Evolutionary conservation across 768 basidiomycete species (phyloP).

Genomic region (Mycena rosella): DNA sequence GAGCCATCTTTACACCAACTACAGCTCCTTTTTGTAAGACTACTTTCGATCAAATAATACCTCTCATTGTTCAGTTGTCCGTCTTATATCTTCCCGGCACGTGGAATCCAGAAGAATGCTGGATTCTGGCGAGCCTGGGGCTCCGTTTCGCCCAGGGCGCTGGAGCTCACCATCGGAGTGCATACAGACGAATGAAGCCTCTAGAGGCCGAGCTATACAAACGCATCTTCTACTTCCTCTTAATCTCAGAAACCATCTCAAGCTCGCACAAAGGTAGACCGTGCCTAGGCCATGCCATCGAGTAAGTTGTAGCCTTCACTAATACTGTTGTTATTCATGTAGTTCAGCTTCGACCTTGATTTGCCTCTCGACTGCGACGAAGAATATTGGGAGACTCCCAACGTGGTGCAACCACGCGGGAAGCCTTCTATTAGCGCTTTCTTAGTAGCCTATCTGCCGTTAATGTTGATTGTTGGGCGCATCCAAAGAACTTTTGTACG

Average conservation of each 20-base stretch:
- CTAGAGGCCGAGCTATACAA: constrained; percentile 72
- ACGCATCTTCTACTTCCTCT: constrained; percentile 63
- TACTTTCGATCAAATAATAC: too few species aligned
- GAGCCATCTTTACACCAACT: too few species aligned
- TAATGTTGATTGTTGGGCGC: constrained; percentile 24
- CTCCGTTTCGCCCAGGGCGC: constrained; percentile 73
- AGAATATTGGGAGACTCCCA: constrained; percentile 14
- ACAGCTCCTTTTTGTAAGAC: too few species aligned
- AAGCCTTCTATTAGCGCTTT: constrained; percentile 15
- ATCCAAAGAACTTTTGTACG: constrained; percentile 22
- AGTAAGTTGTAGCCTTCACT: constrained; percentile 54
- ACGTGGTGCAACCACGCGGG: constrained; percentile 4
- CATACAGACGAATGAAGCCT: constrained; percentile 35
- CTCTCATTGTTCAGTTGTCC: constrained; percentile 37
- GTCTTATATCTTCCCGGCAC: constrained; percentile 52
- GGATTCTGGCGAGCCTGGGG: constrained; percentile 69
- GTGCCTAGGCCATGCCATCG: constrained; percentile 73
- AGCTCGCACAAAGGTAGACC: constrained; percentile 72
- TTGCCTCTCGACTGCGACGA: constrained; percentile 62
- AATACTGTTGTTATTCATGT: constrained; percentile 1
- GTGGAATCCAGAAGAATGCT: constrained; percentile 57
- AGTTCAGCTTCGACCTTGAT: constrained; percentile 70
- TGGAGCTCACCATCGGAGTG: constrained; percentile 64
- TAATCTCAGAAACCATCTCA: constrained; percentile 47
- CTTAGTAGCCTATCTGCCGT: constrained; percentile 1